Conservation (phyloP, 2,329 filamentous ascomycete species). For the Xylaria sp. region DNA sequence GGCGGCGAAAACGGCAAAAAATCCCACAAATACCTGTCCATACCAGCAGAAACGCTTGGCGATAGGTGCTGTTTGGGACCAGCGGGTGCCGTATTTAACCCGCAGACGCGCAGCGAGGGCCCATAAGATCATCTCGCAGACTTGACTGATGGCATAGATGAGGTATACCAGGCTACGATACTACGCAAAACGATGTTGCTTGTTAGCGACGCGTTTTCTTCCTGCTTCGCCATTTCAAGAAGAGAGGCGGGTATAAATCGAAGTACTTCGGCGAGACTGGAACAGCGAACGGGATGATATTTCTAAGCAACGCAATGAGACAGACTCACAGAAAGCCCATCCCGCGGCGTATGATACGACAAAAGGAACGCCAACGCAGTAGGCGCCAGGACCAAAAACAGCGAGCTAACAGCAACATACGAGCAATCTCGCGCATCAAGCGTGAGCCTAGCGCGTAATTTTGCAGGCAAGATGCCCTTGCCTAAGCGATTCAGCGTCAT, state of each 20-base stretch:
- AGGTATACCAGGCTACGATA: conserved; percentile 52
- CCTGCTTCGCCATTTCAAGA: no score
- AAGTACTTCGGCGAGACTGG: background rate
- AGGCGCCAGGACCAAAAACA: conserved; percentile 45
- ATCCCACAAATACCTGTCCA: conserved; percentile 48
- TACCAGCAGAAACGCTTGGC: conserved; percentile 48
- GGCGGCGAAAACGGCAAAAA: conserved; percentile 47
- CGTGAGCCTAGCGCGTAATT: conserved; percentile 39
- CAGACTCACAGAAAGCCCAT: conserved; percentile 45
- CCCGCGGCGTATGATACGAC: conserved; percentile 50
- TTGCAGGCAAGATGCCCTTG: conserved; percentile 22
- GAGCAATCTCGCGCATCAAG: conserved; percentile 41
- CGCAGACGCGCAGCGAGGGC: conserved; percentile 45
- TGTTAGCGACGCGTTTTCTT: background rate
- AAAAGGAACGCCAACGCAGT: conserved; percentile 50
- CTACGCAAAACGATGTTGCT: background rate
- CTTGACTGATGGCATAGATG: conserved; percentile 50
- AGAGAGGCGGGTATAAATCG: background rate
- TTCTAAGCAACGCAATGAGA: background rate
- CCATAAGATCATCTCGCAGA: conserved; percentile 49
- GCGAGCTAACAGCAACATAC: conserved; percentile 41
- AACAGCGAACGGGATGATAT: background rate
- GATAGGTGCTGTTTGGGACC: conserved; percentile 43
- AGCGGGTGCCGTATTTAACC: conserved; percentile 44
- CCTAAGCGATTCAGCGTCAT: conserved; percentile 22